phyloP scores from a whole-genome alignment of 2,329 filamentous ascomycete genomes.

The Coniochaeta sp. region DNA sequence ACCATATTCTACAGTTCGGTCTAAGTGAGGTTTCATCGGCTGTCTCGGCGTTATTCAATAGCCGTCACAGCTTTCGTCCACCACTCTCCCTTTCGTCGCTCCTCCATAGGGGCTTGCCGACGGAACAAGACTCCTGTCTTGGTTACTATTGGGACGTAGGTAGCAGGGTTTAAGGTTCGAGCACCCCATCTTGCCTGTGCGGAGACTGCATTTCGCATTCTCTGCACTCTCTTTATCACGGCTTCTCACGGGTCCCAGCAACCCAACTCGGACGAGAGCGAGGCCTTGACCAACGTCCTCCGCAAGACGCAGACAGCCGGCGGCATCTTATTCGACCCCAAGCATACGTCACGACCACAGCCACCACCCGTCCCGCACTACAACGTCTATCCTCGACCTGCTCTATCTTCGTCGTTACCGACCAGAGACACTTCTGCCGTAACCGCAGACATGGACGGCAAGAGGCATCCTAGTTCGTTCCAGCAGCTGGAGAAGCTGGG shows the following conservation, averaged over 20 bases:
- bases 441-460: conserved; percentile 67
- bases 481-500: conserved; percentile 99
- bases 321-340: conserved; percentile 31
- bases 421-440: conserved; percentile 6
- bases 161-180: not conserved
- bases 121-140: not conserved
- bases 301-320: conserved; percentile 27
- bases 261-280: conserved; percentile 14
- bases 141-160: not conserved
- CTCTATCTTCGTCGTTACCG: conserved; percentile 1
- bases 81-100: not conserved
- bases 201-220: conserved; percentile 15
- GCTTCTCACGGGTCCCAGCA: conserved; percentile 16
- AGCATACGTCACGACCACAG: conserved; percentile 24
- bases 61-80: not conserved
- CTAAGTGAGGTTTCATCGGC: not conserved
- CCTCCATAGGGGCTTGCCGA: not conserved
- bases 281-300: conserved; percentile 13
- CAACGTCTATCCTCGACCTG: conserved; percentile 13
- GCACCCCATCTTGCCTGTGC: conserved; percentile 1
- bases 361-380: conserved; percentile 22
- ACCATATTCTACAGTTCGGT: too few relatives aligned
- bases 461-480: conserved; percentile 91
- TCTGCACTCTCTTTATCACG: conserved; percentile 15
- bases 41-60: not conserved